Evolutionary conservation across 352 stramenopile genomes (phyloP).

Genomic region (Globisporangium mamillatum): DNA sequence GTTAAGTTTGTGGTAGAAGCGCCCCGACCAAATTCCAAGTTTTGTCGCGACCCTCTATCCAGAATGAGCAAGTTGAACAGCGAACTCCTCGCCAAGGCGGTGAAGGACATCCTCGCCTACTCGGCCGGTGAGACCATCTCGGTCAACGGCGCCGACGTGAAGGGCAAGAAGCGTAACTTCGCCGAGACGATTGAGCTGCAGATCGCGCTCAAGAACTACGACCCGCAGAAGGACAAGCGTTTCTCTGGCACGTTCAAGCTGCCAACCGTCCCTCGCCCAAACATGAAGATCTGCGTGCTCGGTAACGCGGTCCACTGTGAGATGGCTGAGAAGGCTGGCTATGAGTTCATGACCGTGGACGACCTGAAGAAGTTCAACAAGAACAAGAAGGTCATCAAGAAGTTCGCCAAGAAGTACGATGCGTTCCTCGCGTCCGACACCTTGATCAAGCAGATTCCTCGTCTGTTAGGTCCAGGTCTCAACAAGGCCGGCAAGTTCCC

Average conservation of each 20-base stretch:
- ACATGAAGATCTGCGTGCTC: constrained; percentile 98
- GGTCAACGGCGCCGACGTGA: constrained; percentile 89
- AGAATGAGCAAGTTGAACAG: constrained; percentile 97
- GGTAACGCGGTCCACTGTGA: constrained; percentile 99
- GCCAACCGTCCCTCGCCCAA: constrained; percentile 92
- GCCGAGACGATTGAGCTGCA: constrained; percentile 98
- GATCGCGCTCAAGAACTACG: constrained; percentile 99
- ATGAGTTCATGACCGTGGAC: constrained; percentile 98
- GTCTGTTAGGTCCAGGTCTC: constrained; percentile 98
- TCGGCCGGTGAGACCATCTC: constrained; percentile 92
- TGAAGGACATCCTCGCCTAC: constrained; percentile 96
- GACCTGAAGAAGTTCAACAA: constrained; percentile 99
- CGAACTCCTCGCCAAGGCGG: constrained; percentile 93
- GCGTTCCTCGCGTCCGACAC: constrained; percentile 99
- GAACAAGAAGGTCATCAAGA: constrained; percentile 99
- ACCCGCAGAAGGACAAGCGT: constrained; percentile 99
- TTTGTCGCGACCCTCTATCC: constrained; percentile 12
- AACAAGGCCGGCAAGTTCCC: constrained; percentile 99
- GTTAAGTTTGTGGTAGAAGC: constrained; percentile 66
- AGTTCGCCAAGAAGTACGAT: constrained; percentile 99
- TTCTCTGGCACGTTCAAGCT: constrained; percentile 99
- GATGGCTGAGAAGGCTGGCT: constrained; percentile 97
- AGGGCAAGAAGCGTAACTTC: constrained; percentile 99
- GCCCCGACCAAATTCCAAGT: constrained; percentile 36
- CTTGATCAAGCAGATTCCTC: constrained; percentile 99